phyloP scores from a whole-genome alignment of 2,329 filamentous ascomycete species.

The Bipolaris zeicola region DNA sequence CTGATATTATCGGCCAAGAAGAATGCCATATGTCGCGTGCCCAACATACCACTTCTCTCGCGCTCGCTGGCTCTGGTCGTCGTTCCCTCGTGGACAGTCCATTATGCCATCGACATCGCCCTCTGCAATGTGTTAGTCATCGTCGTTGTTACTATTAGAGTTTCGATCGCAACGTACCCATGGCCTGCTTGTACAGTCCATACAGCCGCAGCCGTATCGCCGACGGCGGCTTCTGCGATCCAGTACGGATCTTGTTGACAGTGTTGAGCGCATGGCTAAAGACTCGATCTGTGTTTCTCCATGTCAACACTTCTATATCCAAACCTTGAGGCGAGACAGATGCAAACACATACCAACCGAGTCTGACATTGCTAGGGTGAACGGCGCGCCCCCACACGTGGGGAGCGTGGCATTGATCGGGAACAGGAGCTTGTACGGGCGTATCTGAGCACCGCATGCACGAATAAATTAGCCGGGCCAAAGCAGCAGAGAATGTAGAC shows the following conservation, averaged over 20 bases:
- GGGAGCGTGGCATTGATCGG: slow-evolving; percentile 21
- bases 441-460: neutral
- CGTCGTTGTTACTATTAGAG: neutral
- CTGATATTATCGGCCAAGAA: neutral
- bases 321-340: neutral
- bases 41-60: slow-evolving; percentile 73
- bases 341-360: slow-evolving; percentile 45
- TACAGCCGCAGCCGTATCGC: slow-evolving; percentile 88
- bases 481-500: neutral
- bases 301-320: slow-evolving; percentile 2
- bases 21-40: slow-evolving; percentile 44
- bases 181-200: slow-evolving; percentile 98
- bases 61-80: slow-evolving; percentile 59
- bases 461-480: slow-evolving; percentile 6
- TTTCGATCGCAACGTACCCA: slow-evolving; percentile 60
- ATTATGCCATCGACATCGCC: slow-evolving; percentile 95
- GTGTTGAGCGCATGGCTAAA: slow-evolving; percentile 99
- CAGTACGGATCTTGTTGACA: slow-evolving; percentile 96
- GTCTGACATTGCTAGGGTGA: slow-evolving; percentile 46
- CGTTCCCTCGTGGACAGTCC: slow-evolving; percentile 70
- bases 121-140: slow-evolving; percentile 58
- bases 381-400: slow-evolving; percentile 25
- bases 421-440: neutral
- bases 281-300: slow-evolving; percentile 74
- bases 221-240: slow-evolving; percentile 84